Percentiles rank a stretch among this genome's conserved stretches.
Conservation (phyloP, 208 protist species). For the Crithidia brevicula region DNA sequence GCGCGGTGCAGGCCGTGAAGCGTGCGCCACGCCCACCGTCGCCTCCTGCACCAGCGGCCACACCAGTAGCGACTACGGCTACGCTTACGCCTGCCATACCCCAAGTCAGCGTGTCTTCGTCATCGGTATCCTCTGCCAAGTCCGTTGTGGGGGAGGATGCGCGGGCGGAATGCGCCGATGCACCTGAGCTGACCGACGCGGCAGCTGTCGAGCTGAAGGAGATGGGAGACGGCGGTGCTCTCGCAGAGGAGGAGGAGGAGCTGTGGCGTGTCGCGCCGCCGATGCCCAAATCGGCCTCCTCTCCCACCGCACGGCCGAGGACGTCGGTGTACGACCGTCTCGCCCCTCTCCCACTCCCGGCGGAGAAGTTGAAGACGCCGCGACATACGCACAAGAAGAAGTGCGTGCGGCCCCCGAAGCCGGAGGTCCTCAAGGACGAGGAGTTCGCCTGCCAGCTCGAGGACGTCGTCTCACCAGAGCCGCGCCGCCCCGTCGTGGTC, state of each 20-base stretch:
- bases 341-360: slow-evolving; percentile 15
- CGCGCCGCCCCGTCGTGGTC: slow-evolving; percentile 2
- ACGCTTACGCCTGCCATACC: slow-evolving; percentile 1
- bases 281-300: not conserved
- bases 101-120: no score
- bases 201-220: no score
- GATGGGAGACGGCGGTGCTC: not conserved
- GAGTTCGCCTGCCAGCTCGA: slow-evolving; percentile 29
- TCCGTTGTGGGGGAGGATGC: no score
- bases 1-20: slow-evolving; percentile 12
- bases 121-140: no score
- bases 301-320: not conserved
- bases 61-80: not conserved
- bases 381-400: slow-evolving; percentile 12
- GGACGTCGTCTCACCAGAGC: slow-evolving; percentile 21
- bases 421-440: slow-evolving; percentile 21
- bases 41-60: not conserved
- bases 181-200: no score
- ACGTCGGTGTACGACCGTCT: slow-evolving; percentile 19
- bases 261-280: slow-evolving; percentile 9
- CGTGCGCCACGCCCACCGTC: not conserved
- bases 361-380: slow-evolving; percentile 11
- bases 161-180: no score
- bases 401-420: slow-evolving; percentile 13
- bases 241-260: slow-evolving; percentile 5